Conservation (phyloP, 192 early-diverging fungal species). For the Kickxella alabastrina region DNA sequence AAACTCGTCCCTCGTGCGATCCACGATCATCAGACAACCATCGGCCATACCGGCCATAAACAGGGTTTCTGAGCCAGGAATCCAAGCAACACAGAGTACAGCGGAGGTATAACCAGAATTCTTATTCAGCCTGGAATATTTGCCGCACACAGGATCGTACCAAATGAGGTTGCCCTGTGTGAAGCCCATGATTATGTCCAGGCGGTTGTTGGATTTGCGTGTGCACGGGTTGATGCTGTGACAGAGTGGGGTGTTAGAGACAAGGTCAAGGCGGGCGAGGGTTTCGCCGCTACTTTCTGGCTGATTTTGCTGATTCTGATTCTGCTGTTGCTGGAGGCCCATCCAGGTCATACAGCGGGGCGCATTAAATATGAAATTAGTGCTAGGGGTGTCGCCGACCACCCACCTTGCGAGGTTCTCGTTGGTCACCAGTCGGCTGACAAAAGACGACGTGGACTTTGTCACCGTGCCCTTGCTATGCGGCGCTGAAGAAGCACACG, state of each 20-base stretch:
- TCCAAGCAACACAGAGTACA: constrained; percentile 83
- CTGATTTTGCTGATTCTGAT: too few species aligned
- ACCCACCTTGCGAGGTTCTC: constrained; percentile 59
- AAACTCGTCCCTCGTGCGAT: constrained; percentile 85
- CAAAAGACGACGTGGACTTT: constrained; percentile 71
- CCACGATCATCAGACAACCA: constrained; percentile 78
- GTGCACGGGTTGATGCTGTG: constrained; percentile 80
- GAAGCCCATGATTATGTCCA: constrained; percentile 86
- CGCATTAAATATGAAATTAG: constrained; percentile 35
- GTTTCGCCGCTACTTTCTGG: constrained; percentile 53
- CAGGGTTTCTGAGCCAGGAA: constrained; percentile 77
- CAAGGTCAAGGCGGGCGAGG: constrained; percentile 72
- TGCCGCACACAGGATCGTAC: constrained; percentile 83
- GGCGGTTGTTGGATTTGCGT: constrained; percentile 55
- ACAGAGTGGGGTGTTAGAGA: constrained; percentile 73
- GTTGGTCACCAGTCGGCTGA: constrained; percentile 64
- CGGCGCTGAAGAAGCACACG: too few species aligned
- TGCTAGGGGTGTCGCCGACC: constrained; percentile 8
- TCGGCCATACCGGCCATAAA: constrained; percentile 85
- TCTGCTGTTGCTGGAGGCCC: too few species aligned
- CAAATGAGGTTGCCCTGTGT: constrained; percentile 76
- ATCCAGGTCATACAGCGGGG: constrained; percentile 18
- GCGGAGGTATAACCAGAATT: constrained; percentile 64
- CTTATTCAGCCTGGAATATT: constrained; percentile 81
- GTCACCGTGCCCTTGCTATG: constrained; percentile 61